phyloP scores from a whole-genome alignment of 2,329 filamentous ascomycete species.

The Monilinia vaccinii-corymbosi region DNA sequence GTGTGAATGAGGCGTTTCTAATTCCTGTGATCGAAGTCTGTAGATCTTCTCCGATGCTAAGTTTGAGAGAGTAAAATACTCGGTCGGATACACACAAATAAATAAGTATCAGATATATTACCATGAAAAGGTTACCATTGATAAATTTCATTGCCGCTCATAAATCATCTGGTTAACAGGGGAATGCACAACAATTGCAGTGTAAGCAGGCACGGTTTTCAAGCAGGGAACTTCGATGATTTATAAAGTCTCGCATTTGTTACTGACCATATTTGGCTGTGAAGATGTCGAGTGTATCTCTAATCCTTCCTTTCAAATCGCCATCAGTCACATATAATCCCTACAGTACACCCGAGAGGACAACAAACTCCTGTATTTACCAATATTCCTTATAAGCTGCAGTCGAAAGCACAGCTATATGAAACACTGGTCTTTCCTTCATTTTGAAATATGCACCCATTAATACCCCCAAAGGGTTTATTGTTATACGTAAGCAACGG shows the following conservation, averaged over 20 bases:
- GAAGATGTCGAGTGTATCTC: background rate
- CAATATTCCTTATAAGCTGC: rapidly evolving
- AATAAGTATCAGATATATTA: background rate
- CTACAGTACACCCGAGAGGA: background rate
- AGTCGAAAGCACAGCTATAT: background rate
- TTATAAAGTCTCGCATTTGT: background rate
- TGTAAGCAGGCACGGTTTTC: background rate
- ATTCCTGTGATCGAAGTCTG: background rate
- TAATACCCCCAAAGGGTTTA: background rate
- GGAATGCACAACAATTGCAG: background rate
- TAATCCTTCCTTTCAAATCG: too few relatives aligned
- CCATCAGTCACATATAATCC: too few relatives aligned
- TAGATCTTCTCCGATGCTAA: background rate
- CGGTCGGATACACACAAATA: too few relatives aligned
- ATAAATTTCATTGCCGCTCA: too few relatives aligned
- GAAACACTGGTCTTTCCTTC: background rate
- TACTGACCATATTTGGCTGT: background rate
- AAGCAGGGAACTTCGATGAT: background rate
- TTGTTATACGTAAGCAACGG: background rate
- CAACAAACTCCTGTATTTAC: background rate
- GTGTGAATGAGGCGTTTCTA: background rate
- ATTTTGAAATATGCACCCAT: background rate
- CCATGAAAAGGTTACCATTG: too few relatives aligned
- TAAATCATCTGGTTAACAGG: rapidly evolving
- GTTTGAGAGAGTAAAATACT: too few relatives aligned